These are phyloP conservation scores for Candida ficus DNA, from an alignment of 805 yeast species.

Conservation along the genomic window DNA sequence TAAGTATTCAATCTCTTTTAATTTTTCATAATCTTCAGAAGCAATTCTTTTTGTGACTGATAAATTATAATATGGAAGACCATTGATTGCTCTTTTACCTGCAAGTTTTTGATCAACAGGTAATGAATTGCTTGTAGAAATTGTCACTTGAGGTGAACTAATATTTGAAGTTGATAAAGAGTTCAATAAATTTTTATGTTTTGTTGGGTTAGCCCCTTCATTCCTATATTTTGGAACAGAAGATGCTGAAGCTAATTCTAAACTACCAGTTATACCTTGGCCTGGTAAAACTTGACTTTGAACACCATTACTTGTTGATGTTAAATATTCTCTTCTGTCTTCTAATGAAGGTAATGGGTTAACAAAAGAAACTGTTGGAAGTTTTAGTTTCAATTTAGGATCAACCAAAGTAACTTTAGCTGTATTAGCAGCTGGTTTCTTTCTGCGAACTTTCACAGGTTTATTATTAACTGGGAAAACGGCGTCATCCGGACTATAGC, in stretches of 20 bases:
- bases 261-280: conserved; percentile 26
- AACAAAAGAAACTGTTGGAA: conserved; percentile 7
- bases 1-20: conserved; percentile 42
- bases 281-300: conserved; percentile 25
- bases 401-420: conserved; percentile 1
- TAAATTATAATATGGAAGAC: conserved; percentile 38
- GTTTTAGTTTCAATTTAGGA: conserved; percentile 2
- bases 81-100: conserved; percentile 29
- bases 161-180: conserved; percentile 10
- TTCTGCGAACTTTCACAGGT: conserved; percentile 5
- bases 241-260: conserved; percentile 22
- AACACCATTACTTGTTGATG: conserved; percentile 16
- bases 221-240: conserved; percentile 21
- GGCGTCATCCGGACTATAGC: conserved; percentile 40
- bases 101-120: conserved; percentile 15
- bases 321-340: conserved; percentile 22
- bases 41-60: conserved; percentile 25
- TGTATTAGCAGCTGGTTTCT: conserved; percentile 3
- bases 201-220: conserved; percentile 5
- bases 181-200: conserved; percentile 13
- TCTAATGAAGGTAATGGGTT: conserved; percentile 22
- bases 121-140: conserved; percentile 23
- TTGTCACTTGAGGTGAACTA: conserved; percentile 4
- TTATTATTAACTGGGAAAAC: conserved; percentile 29
- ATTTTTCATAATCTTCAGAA: conserved; percentile 29